A percentile compares a stretch with the other conserved stretches of the same genome.
Evolutionary conservation across 2,329 filamentous ascomycete species (phyloP).

Genomic region (Escovopsis sp.): DNA sequence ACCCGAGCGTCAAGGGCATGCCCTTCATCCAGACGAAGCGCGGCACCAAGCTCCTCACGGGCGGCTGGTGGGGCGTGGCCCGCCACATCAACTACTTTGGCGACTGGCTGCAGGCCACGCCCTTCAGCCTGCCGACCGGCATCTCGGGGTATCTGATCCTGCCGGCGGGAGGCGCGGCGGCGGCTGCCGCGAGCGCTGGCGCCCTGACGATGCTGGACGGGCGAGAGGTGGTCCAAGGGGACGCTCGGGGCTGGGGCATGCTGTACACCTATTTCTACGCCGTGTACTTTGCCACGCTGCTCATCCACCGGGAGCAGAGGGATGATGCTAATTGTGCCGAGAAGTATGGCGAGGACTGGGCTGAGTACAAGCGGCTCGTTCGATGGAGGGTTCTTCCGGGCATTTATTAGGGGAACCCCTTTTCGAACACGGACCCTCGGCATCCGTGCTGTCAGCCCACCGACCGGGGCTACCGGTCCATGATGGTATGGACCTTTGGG

Average conservation of each 20-base stretch:
- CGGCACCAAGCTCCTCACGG: conserved; percentile 62
- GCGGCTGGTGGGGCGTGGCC: conserved; percentile 82
- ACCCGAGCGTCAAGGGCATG: conserved; percentile 60
- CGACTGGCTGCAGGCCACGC: conserved; percentile 82
- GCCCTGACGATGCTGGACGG: conserved; percentile 40
- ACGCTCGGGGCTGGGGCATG: conserved; percentile 65
- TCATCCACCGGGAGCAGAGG: conserved; percentile 68
- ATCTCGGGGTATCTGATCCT: conserved; percentile 63
- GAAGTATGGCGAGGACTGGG: conserved; percentile 86
- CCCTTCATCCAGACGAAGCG: conserved; percentile 69
- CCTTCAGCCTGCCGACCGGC: conserved; percentile 72
- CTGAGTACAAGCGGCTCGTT: conserved; percentile 65
- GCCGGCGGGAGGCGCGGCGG: conserved; percentile 26
- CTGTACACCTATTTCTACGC: conserved; percentile 85
- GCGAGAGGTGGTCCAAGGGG: conserved; percentile 50
- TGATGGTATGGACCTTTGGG: no score
- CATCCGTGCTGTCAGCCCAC: no score
- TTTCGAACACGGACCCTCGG: no score
- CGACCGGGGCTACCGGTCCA: no score
- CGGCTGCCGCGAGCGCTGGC: conserved; percentile 20
- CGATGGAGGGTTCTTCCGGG: conserved; percentile 66
- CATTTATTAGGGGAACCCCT: conserved; percentile 47
- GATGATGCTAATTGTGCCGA: conserved; percentile 74
- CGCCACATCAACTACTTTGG: conserved; percentile 90
- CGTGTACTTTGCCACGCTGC: conserved; percentile 68